phyloP scores from a whole-genome alignment of 2,329 filamentous ascomycete genomes.

The Lasiodiplodia hormozganensis region DNA sequence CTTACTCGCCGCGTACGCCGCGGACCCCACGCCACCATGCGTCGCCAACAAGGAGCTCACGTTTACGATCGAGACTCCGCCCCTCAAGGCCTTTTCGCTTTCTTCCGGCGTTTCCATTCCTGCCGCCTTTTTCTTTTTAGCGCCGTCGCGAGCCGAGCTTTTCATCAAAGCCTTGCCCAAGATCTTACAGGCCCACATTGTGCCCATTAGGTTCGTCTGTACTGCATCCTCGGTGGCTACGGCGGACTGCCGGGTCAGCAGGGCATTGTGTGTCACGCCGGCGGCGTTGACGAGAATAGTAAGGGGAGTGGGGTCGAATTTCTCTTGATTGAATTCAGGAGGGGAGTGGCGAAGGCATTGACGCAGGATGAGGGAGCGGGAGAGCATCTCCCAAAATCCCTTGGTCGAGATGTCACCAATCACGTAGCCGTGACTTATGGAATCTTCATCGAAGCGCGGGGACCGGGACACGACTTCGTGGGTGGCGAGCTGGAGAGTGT shows the following conservation, averaged over 20 bases:
- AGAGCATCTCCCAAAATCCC: conserved; percentile 37
- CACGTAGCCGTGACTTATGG: conserved; percentile 34
- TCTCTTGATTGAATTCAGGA: not conserved
- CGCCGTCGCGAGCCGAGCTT: not conserved
- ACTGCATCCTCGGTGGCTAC: conserved; percentile 65
- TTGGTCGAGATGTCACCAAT: conserved; percentile 37
- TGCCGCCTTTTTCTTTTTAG: not conserved
- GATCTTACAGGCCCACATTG: conserved; percentile 66
- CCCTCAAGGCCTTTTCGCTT: not conserved
- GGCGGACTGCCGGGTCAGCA: conserved; percentile 64
- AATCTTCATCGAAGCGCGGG: not conserved
- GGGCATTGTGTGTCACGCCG: conserved; percentile 70
- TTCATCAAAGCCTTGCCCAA: not conserved
- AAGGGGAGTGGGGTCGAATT: conserved; percentile 28
- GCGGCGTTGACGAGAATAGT: conserved; percentile 79
- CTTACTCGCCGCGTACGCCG: conserved; percentile 80
- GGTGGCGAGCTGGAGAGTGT: conserved; percentile 30
- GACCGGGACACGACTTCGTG: not conserved
- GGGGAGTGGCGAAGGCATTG: not conserved
- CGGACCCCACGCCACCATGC: conserved; percentile 72
- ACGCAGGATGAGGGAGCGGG: not conserved
- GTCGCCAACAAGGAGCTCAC: conserved; percentile 76
- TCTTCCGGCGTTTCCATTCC: conserved; percentile 6
- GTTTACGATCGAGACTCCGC: conserved; percentile 71
- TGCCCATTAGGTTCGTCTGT: conserved; percentile 72